Base-by-base conservation (phyloP, 2,329 filamentous ascomycete genomes). In the Penicillium hordei region DNA sequence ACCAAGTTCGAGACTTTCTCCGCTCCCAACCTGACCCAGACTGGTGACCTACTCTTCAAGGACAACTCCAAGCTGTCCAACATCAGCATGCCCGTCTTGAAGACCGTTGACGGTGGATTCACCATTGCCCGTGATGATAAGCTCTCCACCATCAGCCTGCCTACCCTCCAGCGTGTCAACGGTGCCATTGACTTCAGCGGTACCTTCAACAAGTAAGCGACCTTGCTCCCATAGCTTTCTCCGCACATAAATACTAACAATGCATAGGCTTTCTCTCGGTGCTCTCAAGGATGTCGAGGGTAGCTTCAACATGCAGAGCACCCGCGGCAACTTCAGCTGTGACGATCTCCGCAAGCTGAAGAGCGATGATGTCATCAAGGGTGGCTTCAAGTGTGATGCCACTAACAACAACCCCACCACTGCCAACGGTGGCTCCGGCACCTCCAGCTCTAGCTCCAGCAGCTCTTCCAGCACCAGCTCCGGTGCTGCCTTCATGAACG, bases 71-170 rank as follows among this genome's bases (percentile, higher is more conserved):
- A 80, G 61, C 70, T 88, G 60, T 77, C 79, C 73, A 96, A 96
- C 84, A 82, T 97, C 76, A 86, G 88, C 59, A 84, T 96, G 77
- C 87, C 89, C 48, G 46, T 72, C 23, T 82, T 97, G 45, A 82
- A 81, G 65, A 83, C 78, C 54, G 83, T 96, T 69, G 86, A 84
- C 66, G 93, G 91, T 79, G 91, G 89, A 74, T 85, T 96, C 74
- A 86, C 89, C 67, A 86, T 99, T 71, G 88, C 90, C 78, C 96
- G 96, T 86, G 97, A 97, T 87, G 90, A 91, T 60, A 80, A 81
- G 55, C 83, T 97, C 34, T 67, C 77, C 56, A 73, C 79, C 60
- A 81, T 97, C 56, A 76, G 83, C 63, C 89, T 97, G 78, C 82
- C 83, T 60, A 73, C 81, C 63, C 84, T 99, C 29, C 72, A 84